Evolutionary conservation across 2,329 filamentous ascomycete genomes (phyloP), one percentile per base, ranked within the genome.

Genomic region (Colletotrichum kahawae): DNA sequence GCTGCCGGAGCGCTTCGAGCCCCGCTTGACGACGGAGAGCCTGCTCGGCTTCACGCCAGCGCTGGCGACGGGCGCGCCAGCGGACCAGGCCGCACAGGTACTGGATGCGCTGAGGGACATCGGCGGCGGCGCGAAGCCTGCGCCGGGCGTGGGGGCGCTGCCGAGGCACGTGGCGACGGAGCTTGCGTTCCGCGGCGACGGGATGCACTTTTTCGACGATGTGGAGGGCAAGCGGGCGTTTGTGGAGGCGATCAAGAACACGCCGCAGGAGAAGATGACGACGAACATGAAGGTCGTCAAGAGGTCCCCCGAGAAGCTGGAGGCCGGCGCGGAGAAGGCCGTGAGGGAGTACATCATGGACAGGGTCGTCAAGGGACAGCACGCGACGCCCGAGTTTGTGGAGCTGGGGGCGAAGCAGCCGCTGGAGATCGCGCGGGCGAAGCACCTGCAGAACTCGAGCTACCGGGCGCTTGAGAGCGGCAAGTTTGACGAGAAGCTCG

Each of bases 401-500:
- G 75, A 77, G 34, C 10, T 16, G 27, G 48, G 13, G 14, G 54
- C 34, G 60, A 57, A 33, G 48, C 83, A 86, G 33, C 79, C 83
- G 7, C 76, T 83, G 7, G 82, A 81, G 24, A 56, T 84, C 51
- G 79, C 84, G 56, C 80, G 83, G 70, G 81, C 81, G 76, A 83
- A 82, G 81, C 84, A 86, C 60, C 75, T 86, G 71, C 80, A 83
- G 69, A 80, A 83, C 16, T 82, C 82, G 77, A 84, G 84, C 57
- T 87, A 86, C 77, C 77, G 78, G 24, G 75, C 74, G 16, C 78
- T 76, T 60, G 81, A 86, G 34, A 80, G 82, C 63, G 80, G 82
- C 66, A 80, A 78, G 51, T 87, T 87, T 71, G 82, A 87, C 81
- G 81, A 76, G 33, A 87, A 87, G 82, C 70, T 87, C 62, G 77